Conservation (phyloP, 2,329 filamentous ascomycete genomes). For the Penicillium thymicola region DNA sequence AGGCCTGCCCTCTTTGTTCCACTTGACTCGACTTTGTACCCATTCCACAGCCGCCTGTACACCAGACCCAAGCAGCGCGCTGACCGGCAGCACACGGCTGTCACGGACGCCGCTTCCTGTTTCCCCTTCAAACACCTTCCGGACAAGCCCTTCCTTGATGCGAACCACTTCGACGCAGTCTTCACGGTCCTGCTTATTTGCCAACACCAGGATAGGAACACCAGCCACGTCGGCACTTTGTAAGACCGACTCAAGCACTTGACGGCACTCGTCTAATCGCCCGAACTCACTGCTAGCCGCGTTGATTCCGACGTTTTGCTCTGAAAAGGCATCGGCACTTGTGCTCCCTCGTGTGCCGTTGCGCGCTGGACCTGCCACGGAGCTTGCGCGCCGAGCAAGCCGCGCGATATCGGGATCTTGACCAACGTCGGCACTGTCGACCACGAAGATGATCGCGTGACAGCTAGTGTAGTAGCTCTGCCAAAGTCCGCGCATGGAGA, state of each 20-base stretch:
- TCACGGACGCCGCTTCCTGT: slow-evolving; percentile 83
- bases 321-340: slow-evolving; percentile 27
- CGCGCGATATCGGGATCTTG: slow-evolving; percentile 66
- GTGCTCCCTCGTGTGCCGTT: slow-evolving; percentile 1
- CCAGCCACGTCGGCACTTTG: slow-evolving; percentile 84
- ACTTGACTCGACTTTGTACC: slow-evolving; percentile 85
- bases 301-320: slow-evolving; percentile 37
- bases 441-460: slow-evolving; percentile 96
- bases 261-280: slow-evolving; percentile 79
- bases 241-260: slow-evolving; percentile 86
- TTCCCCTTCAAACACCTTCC: slow-evolving; percentile 93
- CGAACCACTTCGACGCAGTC: slow-evolving; percentile 96
- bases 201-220: slow-evolving; percentile 85
- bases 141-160: slow-evolving; percentile 94
- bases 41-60: slow-evolving; percentile 97
- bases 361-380: slow-evolving; percentile 22
- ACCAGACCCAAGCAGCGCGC: slow-evolving; percentile 76
- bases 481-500: slow-evolving; percentile 85
- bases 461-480: slow-evolving; percentile 92
- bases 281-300: slow-evolving; percentile 38
- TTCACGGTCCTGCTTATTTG: slow-evolving; percentile 97
- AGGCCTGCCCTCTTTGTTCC: slow-evolving; percentile 91
- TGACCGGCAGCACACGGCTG: slow-evolving; percentile 84
- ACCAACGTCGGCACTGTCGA: slow-evolving; percentile 91
- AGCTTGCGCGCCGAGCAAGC: slow-evolving; percentile 35